A percentile compares a stretch with the other conserved stretches of the same genome.
Evolutionary conservation across 179 eudicot genomes (phyloP).

Genomic region (Heliamphora pulchella): DNA sequence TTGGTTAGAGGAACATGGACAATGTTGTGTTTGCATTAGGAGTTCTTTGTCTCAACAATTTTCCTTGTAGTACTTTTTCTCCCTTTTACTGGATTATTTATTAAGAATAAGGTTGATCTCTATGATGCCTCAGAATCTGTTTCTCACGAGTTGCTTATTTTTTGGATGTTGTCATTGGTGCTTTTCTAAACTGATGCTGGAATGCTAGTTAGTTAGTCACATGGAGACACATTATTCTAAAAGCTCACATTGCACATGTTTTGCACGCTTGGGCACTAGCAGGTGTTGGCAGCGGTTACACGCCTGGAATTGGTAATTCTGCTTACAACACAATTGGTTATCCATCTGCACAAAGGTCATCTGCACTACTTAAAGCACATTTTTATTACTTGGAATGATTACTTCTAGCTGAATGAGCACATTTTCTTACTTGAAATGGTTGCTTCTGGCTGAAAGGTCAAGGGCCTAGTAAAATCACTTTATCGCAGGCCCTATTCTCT

Average conservation of each 20-base stretch:
- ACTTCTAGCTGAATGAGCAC: constrained; percentile 29
- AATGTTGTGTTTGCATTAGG: background rate
- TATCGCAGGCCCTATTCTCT: constrained; percentile 23
- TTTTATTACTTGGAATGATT: constrained; percentile 36
- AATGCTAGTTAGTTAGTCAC: constrained; percentile 43
- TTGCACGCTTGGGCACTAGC: constrained; percentile 95
- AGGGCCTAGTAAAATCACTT: constrained; percentile 22
- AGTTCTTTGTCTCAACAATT: background rate
- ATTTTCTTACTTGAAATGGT: constrained; percentile 19
- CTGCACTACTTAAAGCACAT: constrained; percentile 82
- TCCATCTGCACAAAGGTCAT: constrained; percentile 97
- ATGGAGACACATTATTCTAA: constrained; percentile 50
- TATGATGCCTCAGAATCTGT: background rate
- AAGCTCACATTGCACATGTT: constrained; percentile 94
- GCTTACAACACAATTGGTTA: constrained; percentile 92
- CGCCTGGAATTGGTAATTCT: constrained; percentile 88
- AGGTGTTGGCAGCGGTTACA: constrained; percentile 95
- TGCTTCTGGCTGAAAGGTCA: constrained; percentile 31
- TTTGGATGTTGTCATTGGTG: background rate
- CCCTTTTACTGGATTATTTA: background rate
- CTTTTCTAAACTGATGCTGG: constrained; percentile 25
- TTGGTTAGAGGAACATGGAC: background rate
- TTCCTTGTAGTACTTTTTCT: background rate
- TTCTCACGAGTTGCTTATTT: constrained; percentile 11
- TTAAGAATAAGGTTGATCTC: background rate